A percentile compares a stretch with the other conserved stretches of the same genome.
These are phyloP conservation scores for Wolfiporia cocos DNA, from an alignment of 1,284 basidiomycete genomes.

Conservation along the genomic window DNA sequence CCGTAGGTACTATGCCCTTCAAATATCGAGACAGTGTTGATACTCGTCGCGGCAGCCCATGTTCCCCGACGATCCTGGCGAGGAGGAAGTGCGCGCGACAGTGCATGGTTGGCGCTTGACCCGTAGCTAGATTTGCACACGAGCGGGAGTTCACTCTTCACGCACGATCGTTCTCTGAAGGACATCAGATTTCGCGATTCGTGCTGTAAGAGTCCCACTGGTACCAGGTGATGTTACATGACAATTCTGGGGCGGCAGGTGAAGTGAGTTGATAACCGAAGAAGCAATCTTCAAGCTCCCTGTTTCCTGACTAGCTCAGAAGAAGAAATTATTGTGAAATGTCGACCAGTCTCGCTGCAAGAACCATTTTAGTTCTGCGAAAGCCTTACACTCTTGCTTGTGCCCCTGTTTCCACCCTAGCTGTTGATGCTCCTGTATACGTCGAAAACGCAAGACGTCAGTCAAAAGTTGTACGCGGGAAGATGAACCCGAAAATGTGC, in stretches of 20 bases:
- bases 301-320: too few species aligned
- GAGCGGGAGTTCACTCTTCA: background rate
- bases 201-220: too few species aligned
- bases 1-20: slow-evolving; percentile 33
- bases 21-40: background rate
- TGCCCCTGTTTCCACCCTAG: slow-evolving; percentile 5
- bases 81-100: slow-evolving; percentile 63
- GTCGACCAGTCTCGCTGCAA: slow-evolving; percentile 4
- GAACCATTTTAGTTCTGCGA: slow-evolving; percentile 6
- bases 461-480: too few species aligned
- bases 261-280: too few species aligned
- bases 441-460: too few species aligned
- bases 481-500: too few species aligned
- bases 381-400: slow-evolving; percentile 4
- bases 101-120: slow-evolving; percentile 76
- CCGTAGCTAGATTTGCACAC: slow-evolving; percentile 8
- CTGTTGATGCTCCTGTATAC: slow-evolving; percentile 6
- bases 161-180: background rate
- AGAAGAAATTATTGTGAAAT: too few species aligned
- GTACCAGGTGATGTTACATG: too few species aligned
- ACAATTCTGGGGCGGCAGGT: too few species aligned
- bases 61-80: slow-evolving; percentile 84
- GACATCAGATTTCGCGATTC: background rate
- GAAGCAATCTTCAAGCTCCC: too few species aligned
- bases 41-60: slow-evolving; percentile 50